These are phyloP conservation scores for Plasmodiophora brassicae DNA, from an alignment of 208 protist genomes.

Conservation along the genomic window DNA sequence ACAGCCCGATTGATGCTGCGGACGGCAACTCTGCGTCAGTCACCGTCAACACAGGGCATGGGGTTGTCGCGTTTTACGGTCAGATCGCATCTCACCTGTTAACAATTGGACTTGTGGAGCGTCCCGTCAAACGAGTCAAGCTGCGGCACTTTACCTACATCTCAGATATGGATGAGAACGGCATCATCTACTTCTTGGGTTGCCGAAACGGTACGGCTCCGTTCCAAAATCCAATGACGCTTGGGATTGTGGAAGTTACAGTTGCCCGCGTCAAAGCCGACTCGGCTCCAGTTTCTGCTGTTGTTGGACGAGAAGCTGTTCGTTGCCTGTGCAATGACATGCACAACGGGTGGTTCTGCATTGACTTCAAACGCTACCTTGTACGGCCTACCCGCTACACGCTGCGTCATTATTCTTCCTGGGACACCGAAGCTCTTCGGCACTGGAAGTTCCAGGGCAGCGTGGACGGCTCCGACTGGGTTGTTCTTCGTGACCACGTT, in stretches of 20 bases:
- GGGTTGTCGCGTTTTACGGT: neutral
- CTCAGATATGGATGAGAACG: constrained; percentile 53
- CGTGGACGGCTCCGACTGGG: constrained; percentile 46
- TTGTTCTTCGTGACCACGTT: constrained; percentile 43
- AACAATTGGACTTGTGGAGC: neutral
- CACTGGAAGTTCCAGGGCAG: constrained; percentile 54
- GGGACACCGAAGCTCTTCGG: constrained; percentile 47
- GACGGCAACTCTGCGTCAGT: neutral
- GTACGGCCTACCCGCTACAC: constrained; percentile 53
- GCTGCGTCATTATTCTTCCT: constrained; percentile 44
- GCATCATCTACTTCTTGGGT: constrained; percentile 50
- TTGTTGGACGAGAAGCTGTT: neutral
- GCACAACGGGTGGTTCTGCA: constrained; percentile 47
- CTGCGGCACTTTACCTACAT: constrained; percentile 39
- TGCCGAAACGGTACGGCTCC: constrained; percentile 7
- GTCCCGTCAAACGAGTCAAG: neutral
- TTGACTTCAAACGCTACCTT: constrained; percentile 45
- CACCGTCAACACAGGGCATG: neutral
- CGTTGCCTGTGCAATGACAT: constrained; percentile 25
- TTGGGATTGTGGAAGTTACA: neutral
- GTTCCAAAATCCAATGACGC: neutral
- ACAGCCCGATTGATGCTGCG: no score
- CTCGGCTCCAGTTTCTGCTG: constrained; percentile 19
- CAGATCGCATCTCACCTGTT: neutral
- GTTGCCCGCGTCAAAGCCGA: constrained; percentile 35